phyloP scores from a whole-genome alignment of 345 rosid species.

The Gossypium mustelinum region DNA sequence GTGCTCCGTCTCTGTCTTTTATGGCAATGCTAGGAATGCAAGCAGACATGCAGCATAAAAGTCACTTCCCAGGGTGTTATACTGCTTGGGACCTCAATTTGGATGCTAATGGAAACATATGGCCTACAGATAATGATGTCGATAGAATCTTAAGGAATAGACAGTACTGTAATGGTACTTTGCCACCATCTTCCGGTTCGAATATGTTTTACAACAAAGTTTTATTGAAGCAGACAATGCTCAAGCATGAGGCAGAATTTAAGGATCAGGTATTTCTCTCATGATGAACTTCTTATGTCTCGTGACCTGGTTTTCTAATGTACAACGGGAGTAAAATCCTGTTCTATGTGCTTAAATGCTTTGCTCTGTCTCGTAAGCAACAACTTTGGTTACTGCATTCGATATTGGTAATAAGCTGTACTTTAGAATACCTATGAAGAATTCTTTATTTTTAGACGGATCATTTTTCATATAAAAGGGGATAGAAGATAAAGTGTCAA shows the following conservation, averaged over 20 bases:
- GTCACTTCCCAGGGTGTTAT: conserved; percentile 25
- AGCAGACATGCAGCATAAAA: conserved; percentile 37
- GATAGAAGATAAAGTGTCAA: not conserved
- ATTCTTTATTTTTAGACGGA: not conserved
- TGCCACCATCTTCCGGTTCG: conserved; percentile 18
- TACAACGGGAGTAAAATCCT: not conserved
- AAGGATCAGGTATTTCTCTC: conserved; percentile 44
- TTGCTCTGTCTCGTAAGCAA: not conserved
- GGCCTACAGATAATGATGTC: conserved; percentile 28
- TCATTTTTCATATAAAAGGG: not conserved
- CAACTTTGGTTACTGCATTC: not conserved
- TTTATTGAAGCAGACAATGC: conserved; percentile 45
- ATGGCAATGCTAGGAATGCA: conserved; percentile 32
- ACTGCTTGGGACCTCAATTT: conserved; percentile 26
- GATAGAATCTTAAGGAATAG: conserved; percentile 25
- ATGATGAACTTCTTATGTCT: not conserved
- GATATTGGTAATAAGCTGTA: not conserved
- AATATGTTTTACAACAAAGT: conserved; percentile 33
- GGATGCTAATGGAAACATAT: conserved; percentile 23
- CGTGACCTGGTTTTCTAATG: not conserved
- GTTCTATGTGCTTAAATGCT: not conserved
- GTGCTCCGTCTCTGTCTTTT: not conserved
- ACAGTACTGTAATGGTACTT: conserved; percentile 26
- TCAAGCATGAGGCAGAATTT: conserved; percentile 54
- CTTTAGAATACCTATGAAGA: not conserved